phyloP scores from a whole-genome alignment of 352 stramenopile species.

The Ochromonadaceae sp. region DNA sequence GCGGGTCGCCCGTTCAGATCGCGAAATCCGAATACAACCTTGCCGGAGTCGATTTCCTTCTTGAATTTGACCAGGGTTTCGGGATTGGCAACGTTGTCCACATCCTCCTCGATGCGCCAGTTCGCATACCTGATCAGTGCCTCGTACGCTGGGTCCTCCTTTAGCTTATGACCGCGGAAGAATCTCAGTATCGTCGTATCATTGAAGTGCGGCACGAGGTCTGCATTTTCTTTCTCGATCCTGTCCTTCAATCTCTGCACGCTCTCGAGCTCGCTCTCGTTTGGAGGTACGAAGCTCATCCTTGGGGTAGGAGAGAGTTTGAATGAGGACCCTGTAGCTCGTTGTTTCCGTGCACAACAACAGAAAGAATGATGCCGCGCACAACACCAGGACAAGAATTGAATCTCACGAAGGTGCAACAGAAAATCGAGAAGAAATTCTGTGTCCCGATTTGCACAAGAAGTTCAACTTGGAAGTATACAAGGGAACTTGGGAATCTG shows the following conservation, averaged over 20 bases:
- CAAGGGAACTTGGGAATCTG: too few species aligned
- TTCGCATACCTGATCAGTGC: not conserved
- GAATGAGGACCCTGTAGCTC: too few species aligned
- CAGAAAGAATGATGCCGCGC: too few species aligned
- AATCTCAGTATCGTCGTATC: conserved; percentile 5
- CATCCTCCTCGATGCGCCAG: conserved; percentile 11
- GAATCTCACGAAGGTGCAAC: too few species aligned
- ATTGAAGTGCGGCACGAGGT: not conserved
- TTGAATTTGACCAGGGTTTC: not conserved
- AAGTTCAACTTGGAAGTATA: too few species aligned
- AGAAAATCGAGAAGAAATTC: too few species aligned
- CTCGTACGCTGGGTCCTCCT: not conserved
- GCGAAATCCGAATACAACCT: not conserved
- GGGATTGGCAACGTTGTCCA: too few species aligned
- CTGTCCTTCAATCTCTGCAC: not conserved
- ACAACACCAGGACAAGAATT: too few species aligned
- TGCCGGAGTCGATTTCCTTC: not conserved
- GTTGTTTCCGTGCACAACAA: too few species aligned
- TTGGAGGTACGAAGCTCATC: conserved; percentile 11
- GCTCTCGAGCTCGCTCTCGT: not conserved
- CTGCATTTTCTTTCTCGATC: not conserved
- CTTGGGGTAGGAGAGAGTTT: too few species aligned
- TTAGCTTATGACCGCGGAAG: not conserved
- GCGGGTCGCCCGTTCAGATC: not conserved
- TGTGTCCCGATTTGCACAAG: too few species aligned